Evolutionary conservation across 495 filamentous ascomycete species (phyloP).

Genomic region (Xylaria curta): DNA sequence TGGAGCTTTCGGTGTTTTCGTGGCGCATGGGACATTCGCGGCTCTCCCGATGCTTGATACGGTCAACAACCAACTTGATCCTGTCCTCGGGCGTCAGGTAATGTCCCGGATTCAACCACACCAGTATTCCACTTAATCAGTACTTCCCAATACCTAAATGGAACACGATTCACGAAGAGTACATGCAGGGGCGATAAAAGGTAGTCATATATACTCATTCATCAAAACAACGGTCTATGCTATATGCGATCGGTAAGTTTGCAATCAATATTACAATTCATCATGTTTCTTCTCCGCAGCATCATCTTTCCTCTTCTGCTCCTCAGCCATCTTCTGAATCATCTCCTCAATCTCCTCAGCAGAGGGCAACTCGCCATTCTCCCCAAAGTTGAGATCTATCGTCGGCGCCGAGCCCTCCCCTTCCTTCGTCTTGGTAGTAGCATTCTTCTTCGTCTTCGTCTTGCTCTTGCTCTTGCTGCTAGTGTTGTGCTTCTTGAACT

Average conservation of each 20-base stretch:
- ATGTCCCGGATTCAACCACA: neutral
- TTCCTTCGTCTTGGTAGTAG: conserved; percentile 49
- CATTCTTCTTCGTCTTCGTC: conserved; percentile 56
- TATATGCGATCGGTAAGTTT: conserved; percentile 1
- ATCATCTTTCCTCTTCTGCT: conserved; percentile 46
- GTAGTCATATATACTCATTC: conserved; percentile 33
- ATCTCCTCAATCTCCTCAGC: conserved; percentile 58
- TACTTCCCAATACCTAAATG: neutral
- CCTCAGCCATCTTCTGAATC: conserved; percentile 51
- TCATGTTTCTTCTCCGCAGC: conserved; percentile 48
- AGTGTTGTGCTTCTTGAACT: conserved; percentile 56
- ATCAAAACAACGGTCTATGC: conserved; percentile 29
- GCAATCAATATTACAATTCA: conserved; percentile 53
- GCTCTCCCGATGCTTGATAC: no score
- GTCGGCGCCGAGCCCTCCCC: conserved; percentile 45
- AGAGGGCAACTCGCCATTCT: conserved; percentile 49
- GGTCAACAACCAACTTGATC: no score
- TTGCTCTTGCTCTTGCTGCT: conserved; percentile 33
- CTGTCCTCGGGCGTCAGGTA: no score
- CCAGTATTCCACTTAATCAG: neutral
- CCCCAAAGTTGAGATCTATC: conserved; percentile 46
- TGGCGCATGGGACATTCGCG: no score
- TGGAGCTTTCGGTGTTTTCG: no score
- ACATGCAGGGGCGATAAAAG: neutral
- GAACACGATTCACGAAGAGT: neutral